Evolutionary conservation across 257 asterid genomes (phyloP).

Genomic region (Forsythia suspensa): DNA sequence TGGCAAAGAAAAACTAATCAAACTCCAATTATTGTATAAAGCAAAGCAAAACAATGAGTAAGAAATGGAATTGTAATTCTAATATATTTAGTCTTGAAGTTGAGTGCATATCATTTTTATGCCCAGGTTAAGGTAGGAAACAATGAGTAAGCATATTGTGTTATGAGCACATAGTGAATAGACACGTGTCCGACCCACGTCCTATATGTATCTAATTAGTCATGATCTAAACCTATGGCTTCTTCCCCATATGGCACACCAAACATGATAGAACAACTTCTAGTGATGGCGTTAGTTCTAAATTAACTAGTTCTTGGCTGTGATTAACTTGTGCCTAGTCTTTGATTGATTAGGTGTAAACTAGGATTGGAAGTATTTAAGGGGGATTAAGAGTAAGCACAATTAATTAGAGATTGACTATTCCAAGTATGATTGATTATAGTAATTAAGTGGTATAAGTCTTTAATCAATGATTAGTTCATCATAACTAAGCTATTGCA

Average conservation of each 20-base stretch:
- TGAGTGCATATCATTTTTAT: not conserved
- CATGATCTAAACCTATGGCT: too few relatives aligned
- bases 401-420: not conserved
- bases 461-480: not conserved
- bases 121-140: not conserved
- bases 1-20: slow-evolving; percentile 34
- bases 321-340: not conserved
- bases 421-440: not conserved
- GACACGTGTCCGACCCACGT: not conserved
- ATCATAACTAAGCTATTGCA: not conserved
- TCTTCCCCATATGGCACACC: not conserved
- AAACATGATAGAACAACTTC: not conserved
- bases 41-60: not conserved
- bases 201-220: not conserved
- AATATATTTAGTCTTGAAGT: not conserved
- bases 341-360: not conserved
- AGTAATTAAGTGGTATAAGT: not conserved
- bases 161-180: not conserved
- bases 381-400: not conserved
- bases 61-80: not conserved
- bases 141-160: not conserved
- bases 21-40: slow-evolving; percentile 1
- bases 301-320: not conserved
- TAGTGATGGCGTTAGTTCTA: not conserved
- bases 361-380: not conserved